A percentile compares a stretch with the other conserved stretches of the same genome.
Evolutionary conservation across 169 alveolate genomes (phyloP).

Genomic region (Cryptosporidium ubiquitum): DNA sequence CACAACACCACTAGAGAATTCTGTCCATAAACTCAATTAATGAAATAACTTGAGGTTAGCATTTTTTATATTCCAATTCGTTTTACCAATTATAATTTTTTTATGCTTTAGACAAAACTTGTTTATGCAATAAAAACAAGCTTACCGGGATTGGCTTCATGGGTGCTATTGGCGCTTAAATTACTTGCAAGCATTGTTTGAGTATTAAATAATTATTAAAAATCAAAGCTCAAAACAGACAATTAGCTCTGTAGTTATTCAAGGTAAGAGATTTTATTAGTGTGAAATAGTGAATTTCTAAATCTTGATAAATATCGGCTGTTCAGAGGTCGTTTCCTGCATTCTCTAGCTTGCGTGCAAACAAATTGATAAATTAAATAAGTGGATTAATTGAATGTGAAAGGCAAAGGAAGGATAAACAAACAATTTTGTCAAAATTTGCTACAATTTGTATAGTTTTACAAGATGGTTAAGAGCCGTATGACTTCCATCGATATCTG

Average conservation of each 20-base stretch:
- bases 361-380: neutral
- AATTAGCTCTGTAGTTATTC: neutral
- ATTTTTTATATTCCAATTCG: neutral
- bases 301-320: neutral
- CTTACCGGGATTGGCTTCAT: constrained; percentile 39
- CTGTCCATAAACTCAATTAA: neutral
- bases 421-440: neutral
- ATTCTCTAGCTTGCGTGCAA: constrained; percentile 56
- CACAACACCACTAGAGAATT: neutral
- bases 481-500: constrained; percentile 68
- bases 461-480: constrained; percentile 72
- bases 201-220: constrained; percentile 8
- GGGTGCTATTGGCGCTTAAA: constrained; percentile 74
- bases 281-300: neutral
- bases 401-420: neutral
- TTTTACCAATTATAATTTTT: neutral
- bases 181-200: constrained; percentile 68
- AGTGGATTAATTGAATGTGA: constrained; percentile 67
- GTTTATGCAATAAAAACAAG: constrained; percentile 26
- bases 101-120: constrained; percentile 57
- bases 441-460: neutral
- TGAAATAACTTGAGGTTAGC: neutral
- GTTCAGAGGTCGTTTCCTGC: neutral
- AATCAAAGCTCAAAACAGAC: neutral
- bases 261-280: constrained; percentile 6